These are phyloP conservation scores for Trichocomaceae sp. DNA, from an alignment of 2,329 filamentous ascomycete species.

Conservation along the genomic window DNA sequence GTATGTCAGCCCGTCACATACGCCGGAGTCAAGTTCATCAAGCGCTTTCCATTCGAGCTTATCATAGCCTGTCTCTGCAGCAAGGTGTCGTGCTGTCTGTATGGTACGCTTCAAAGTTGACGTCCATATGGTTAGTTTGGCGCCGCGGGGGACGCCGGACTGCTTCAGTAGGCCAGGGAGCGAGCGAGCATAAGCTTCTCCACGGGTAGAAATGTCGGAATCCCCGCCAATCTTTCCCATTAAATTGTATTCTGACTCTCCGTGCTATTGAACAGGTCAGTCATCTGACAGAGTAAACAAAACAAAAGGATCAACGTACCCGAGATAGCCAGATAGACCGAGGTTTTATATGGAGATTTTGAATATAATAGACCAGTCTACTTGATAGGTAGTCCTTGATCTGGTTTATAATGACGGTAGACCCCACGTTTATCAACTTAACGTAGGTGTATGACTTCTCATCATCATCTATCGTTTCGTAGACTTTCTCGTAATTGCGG, in stretches of 20 bases:
- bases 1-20: slow-evolving; percentile 95
- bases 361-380: slow-evolving; percentile 93
- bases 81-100: slow-evolving; percentile 78
- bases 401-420: slow-evolving; percentile 94
- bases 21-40: slow-evolving; percentile 91
- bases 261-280: slow-evolving; percentile 56
- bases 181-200: slow-evolving; percentile 77
- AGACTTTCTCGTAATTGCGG: slow-evolving; percentile 94
- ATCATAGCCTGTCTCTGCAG: slow-evolving; percentile 64
- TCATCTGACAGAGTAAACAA: background rate
- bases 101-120: slow-evolving; percentile 78
- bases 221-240: slow-evolving; percentile 89
- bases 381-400: slow-evolving; percentile 96
- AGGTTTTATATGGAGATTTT: slow-evolving; percentile 96
- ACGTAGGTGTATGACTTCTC: slow-evolving; percentile 88
- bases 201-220: slow-evolving; percentile 75
- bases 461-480: slow-evolving; percentile 85
- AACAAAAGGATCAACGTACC: slow-evolving; percentile 49
- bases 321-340: slow-evolving; percentile 94
- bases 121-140: slow-evolving; percentile 66
- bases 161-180: slow-evolving; percentile 77
- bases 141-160: slow-evolving; percentile 67
- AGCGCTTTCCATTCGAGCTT: slow-evolving; percentile 98
- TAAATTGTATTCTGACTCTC: slow-evolving; percentile 89
- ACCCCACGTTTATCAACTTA: slow-evolving; percentile 94